A percentile compares a stretch with the other conserved stretches of the same genome.
phyloP scores from a whole-genome alignment of 108 stramenopile species.

The Cyclotella cryptica region DNA sequence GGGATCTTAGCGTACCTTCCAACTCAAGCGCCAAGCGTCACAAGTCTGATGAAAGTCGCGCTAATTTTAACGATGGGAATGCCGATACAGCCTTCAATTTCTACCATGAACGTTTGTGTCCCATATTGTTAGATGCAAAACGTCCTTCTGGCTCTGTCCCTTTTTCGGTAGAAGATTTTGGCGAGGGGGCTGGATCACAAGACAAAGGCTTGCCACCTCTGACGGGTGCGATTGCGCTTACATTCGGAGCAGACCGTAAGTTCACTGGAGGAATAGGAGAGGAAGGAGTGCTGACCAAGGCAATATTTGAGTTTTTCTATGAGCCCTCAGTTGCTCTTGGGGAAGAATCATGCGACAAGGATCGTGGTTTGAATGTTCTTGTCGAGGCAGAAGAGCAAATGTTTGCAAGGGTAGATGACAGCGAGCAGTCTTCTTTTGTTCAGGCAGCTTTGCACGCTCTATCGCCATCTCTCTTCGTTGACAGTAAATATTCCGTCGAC shows the following conservation, averaged over 20 bases:
- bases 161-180: slow-evolving; percentile 43
- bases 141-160: not conserved
- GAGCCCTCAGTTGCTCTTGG: slow-evolving; percentile 14
- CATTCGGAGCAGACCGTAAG: slow-evolving; percentile 47
- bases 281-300: slow-evolving; percentile 49
- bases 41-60: slow-evolving; percentile 4
- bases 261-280: slow-evolving; percentile 55
- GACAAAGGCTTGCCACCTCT: slow-evolving; percentile 34
- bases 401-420: slow-evolving; percentile 31
- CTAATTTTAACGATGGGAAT: slow-evolving; percentile 31
- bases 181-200: slow-evolving; percentile 2
- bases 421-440: slow-evolving; percentile 23
- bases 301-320: slow-evolving; percentile 48
- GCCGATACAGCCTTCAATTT: slow-evolving; percentile 47
- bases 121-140: slow-evolving; percentile 46
- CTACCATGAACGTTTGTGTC: slow-evolving; percentile 52
- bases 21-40: slow-evolving; percentile 16
- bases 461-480: slow-evolving; percentile 11
- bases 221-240: slow-evolving; percentile 43
- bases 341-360: not conserved
- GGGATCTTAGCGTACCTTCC: slow-evolving; percentile 42
- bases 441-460: slow-evolving; percentile 42
- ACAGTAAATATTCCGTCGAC: slow-evolving; percentile 11
- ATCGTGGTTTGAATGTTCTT: slow-evolving; percentile 7
- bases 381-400: slow-evolving; percentile 44